Base-by-base conservation (phyloP, 257 asterid genomes). In the Scutellaria minor region DNA sequence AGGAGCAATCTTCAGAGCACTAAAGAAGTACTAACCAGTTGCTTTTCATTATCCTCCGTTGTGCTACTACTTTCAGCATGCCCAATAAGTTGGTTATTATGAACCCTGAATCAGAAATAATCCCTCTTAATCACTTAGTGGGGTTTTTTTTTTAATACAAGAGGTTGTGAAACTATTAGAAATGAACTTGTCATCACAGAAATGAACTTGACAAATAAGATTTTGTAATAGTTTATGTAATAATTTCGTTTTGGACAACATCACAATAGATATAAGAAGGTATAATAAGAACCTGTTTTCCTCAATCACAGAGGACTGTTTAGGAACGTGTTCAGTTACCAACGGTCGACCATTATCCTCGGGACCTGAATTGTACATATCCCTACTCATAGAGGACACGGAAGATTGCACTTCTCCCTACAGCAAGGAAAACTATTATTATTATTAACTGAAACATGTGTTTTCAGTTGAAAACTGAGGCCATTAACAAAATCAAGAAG, bases 331-430 rank as follows among this genome's bases (percentile, higher is more conserved):
- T 44, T 81, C 89, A 53, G 80, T 68, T 64, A 83, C 56, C 55
- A 77, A 74, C 73, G 67, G 85, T 59, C 55, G 75, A 66, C 71
- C 71, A 46, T 75, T 82, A 84, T 85, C 86, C 79, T 81, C 89
- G 54, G 79, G 74, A 76, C 73, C 80, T 39, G 81, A 78, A 70
- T 73, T 88, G 70, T 65, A 50, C 22, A 69, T 72, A 57, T 87
- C 86, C 80, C 79, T 71, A 77, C 79, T 72, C 53, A 64, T 58
- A 64, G 81, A 67, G 69, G 80, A 60, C 71, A 71, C 79, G 71
- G 91, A 77, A 66, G 86, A 80, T 54, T 68, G 85, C 58, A 51
- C 62, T 73, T 79, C 95, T 73, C 83, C 92, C 97, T 90, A 75
- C 85, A 74, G 68, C 47, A 69, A 67, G 68, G 82, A 68, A 70